Conservation (phyloP, 306 rosid species). For the Castanea sativa region DNA sequence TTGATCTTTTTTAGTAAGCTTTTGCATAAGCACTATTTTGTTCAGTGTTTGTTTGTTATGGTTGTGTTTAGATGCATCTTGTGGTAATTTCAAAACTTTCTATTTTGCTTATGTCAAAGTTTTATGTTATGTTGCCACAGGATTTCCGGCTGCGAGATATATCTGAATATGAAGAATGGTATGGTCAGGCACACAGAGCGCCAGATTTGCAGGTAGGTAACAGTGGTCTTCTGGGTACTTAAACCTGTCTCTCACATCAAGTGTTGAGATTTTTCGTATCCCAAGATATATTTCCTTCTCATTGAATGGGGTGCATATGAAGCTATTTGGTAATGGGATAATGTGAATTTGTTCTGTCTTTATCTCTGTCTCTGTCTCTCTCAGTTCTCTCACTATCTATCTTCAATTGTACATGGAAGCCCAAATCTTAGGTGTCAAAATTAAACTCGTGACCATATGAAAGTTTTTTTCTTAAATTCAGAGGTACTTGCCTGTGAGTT, state of each 20-base stretch:
- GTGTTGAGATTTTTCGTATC: not conserved
- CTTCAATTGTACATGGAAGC: not conserved
- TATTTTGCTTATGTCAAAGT: slow-evolving; percentile 10
- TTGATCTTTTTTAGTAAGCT: slow-evolving; percentile 93
- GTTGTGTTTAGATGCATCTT: slow-evolving; percentile 3
- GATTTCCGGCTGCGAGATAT: slow-evolving; percentile 84
- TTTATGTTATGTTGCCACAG: slow-evolving; percentile 39
- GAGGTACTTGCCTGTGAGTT: not conserved
- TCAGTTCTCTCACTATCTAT: not conserved
- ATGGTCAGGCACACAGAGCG: slow-evolving; percentile 84
- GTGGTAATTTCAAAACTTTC: not conserved
- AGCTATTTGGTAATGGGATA: not conserved
- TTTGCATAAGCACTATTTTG: not conserved
- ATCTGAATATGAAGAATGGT: slow-evolving; percentile 92
- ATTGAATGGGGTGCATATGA: not conserved
- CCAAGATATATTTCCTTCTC: not conserved
- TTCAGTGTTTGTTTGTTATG: not conserved
- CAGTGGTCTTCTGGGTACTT: not conserved
- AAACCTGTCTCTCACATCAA: not conserved
- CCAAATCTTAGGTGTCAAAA: not conserved
- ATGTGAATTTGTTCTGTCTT: not conserved
- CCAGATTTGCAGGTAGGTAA: slow-evolving; percentile 69
- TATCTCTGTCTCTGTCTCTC: not conserved
- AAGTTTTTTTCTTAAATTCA: not conserved
- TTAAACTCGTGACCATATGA: not conserved